Evolutionary conservation across 257 asterid species (phyloP), one percentile per base, ranked within the genome.

Genomic region (Rauvolfia tetraphylla): DNA sequence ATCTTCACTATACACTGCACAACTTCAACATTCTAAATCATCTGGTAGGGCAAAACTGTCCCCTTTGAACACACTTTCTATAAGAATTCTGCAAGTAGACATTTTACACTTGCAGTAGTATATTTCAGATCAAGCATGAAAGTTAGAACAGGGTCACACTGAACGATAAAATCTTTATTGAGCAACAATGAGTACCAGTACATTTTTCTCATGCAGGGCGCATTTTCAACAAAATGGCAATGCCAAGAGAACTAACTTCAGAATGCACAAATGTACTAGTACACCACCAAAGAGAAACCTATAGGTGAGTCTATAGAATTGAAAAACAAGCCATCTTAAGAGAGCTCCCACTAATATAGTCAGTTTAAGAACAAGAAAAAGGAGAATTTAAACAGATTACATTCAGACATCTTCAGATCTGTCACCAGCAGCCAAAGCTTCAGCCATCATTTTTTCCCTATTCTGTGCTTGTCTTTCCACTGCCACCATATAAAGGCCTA

Each of bases 401-500:
- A 17, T 53, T 74, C 75, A 81, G 51, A 75, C 65, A 82, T 83
- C 82, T 61, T 87, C 83, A 59, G 84, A 89, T 46, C 73, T 73
- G 23, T 85, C 85, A 66, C 84, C 82, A 71, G 86, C 91, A 77
- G 86, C 93, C 84, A 88, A 71, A 29, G 90, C 76, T 81, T 82
- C 90, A 20, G 92, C 90, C 89, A 89, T 86, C 92, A 79, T 85
- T 80, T 84, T 91, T 71, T 80, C 91, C 85, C 96, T 84, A 81
- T 95, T 92, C 81, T 92, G 89, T 72, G 80, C 46, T 85, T 95
- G 98, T 62, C 98, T 87, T 74, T 95, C 98, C 48, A 86, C 97
- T 34, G 87, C 89, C 54, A 92, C 98, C 98, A 95, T 92, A 79
- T 95, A 95, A 39, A 95, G 78, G 65, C 96, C 98, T 89, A 84